Conservation (phyloP, 345 rosid genomes). For the Salix exigua region DNA sequence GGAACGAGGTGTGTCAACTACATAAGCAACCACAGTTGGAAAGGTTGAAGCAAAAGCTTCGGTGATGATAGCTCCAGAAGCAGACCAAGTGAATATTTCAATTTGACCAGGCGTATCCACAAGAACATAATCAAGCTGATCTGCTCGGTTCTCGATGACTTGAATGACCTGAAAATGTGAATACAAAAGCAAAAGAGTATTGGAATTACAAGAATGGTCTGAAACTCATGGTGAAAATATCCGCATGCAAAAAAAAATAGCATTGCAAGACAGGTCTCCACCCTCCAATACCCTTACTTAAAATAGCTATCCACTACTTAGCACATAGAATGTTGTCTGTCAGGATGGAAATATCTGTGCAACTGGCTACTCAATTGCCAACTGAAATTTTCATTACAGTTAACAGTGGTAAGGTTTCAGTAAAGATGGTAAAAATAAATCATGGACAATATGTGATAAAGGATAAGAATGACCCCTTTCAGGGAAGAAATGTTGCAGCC, state of each 20-base stretch:
- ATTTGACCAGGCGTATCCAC: constrained; percentile 93
- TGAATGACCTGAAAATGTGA: constrained; percentile 48
- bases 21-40: constrained; percentile 69
- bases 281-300: neutral
- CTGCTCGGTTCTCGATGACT: constrained; percentile 73
- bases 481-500: neutral
- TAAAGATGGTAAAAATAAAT: neutral
- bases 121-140: constrained; percentile 79
- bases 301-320: neutral
- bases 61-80: constrained; percentile 86
- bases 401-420: neutral
- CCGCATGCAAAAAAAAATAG: neutral
- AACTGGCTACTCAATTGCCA: neutral
- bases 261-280: neutral
- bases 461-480: neutral
- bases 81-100: constrained; percentile 92
- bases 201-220: neutral
- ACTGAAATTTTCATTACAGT: neutral
- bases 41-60: constrained; percentile 87
- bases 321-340: neutral
- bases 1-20: constrained; percentile 82
- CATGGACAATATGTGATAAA: neutral
- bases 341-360: neutral
- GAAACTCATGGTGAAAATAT: neutral
- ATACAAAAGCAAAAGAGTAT: neutral